A percentile compares a stretch with the other conserved stretches of the same genome.
phyloP scores from a whole-genome alignment of 352 stramenopile genomes.

The Peronospora farinosa region DNA sequence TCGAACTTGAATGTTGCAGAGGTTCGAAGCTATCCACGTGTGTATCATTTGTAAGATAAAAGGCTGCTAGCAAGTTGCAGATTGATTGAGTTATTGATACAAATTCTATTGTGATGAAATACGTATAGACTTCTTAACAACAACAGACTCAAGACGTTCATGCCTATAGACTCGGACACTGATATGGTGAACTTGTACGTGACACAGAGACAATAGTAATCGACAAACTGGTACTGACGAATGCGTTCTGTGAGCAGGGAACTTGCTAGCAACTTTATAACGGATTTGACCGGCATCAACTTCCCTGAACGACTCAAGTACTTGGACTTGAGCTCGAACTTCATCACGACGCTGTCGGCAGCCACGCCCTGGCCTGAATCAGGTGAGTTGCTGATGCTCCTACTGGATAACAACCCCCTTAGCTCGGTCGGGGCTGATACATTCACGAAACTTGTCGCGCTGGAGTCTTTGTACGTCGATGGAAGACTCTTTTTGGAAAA shows the following conservation, averaged over 20 bases:
- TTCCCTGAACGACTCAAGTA: conserved; percentile 41
- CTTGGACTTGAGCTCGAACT: conserved; percentile 45
- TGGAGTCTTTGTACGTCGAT: conserved; percentile 48
- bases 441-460: conserved; percentile 36
- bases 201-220: not conserved
- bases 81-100: not conserved
- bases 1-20: conserved; percentile 47
- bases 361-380: conserved; percentile 39
- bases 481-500: not conserved
- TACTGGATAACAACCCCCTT: conserved; percentile 52
- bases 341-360: conserved; percentile 28
- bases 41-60: conserved; percentile 41
- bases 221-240: not conserved
- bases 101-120: conserved; percentile 1
- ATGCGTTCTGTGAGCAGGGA: conserved; percentile 17
- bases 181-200: conserved; percentile 52
- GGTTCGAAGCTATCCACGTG: conserved; percentile 45
- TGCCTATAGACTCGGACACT: conserved; percentile 32
- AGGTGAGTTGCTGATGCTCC: conserved; percentile 45
- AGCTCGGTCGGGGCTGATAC: conserved; percentile 28
- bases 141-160: conserved; percentile 54
- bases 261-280: conserved; percentile 40
- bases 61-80: not conserved
- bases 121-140: conserved; percentile 34
- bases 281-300: conserved; percentile 29